Evolutionary conservation across 495 filamentous ascomycete genomes (phyloP).

Genomic region (Hypoxylon perforatum): DNA sequence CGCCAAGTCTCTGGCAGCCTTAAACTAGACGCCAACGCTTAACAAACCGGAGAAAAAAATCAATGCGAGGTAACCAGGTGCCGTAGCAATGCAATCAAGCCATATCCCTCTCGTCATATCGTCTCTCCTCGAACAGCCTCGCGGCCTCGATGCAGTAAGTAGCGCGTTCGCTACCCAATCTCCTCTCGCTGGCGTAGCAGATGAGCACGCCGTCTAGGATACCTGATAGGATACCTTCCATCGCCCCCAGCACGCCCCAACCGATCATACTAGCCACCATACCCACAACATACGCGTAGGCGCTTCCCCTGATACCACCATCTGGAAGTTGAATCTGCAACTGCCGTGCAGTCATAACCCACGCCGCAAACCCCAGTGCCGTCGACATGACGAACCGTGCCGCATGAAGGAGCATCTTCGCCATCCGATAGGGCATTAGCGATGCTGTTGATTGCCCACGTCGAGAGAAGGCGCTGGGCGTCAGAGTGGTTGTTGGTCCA

Average conservation of each 20-base stretch:
- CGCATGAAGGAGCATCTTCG: conserved; percentile 91
- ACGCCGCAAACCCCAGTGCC: conserved; percentile 92
- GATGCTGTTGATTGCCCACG: conserved; percentile 56
- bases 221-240: conserved; percentile 90
- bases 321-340: conserved; percentile 64
- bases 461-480: conserved; percentile 65
- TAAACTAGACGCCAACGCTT: conserved; percentile 35
- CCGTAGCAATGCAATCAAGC: conserved; percentile 45
- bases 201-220: conserved; percentile 93
- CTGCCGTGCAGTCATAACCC: conserved; percentile 90
- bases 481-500: conserved; percentile 70
- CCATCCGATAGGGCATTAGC: conserved; percentile 79
- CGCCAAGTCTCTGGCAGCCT: conserved; percentile 29
- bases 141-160: conserved; percentile 91
- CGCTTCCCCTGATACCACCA: conserved; percentile 75
- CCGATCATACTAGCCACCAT: conserved; percentile 92
- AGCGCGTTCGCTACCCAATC: conserved; percentile 71
- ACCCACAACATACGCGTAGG: conserved; percentile 95
- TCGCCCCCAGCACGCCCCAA: conserved; percentile 94
- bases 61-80: conserved; percentile 28
- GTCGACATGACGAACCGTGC: conserved; percentile 89
- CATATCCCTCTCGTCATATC: conserved; percentile 49
- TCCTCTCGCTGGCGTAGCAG: conserved; percentile 91
- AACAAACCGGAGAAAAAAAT: conserved; percentile 4
- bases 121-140: conserved; percentile 76